Percentiles rank a stretch among this genome's conserved stretches.
These are phyloP conservation scores for Penicillium paxilli DNA, from an alignment of 495 filamentous ascomycete species.

Conservation along the genomic window DNA sequence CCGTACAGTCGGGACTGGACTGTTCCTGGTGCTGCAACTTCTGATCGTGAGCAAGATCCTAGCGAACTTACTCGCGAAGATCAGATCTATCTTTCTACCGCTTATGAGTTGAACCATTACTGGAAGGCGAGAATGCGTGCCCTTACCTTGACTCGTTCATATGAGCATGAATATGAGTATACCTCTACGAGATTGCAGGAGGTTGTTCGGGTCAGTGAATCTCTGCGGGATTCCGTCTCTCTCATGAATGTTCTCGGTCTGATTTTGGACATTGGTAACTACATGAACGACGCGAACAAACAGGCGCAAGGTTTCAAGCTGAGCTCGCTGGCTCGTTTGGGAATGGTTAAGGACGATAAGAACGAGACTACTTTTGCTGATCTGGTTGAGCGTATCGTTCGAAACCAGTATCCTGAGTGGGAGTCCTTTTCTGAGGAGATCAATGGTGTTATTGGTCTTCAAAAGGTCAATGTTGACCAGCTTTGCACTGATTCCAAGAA, in stretches of 20 bases:
- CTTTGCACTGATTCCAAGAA: constrained; percentile 84
- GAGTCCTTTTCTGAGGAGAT: constrained; percentile 88
- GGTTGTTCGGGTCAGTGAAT: constrained; percentile 83
- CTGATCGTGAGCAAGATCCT: constrained; percentile 84
- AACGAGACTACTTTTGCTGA: constrained; percentile 96
- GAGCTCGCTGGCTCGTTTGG: constrained; percentile 87
- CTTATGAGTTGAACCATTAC: constrained; percentile 95
- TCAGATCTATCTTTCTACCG: constrained; percentile 90
- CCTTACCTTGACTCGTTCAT: constrained; percentile 78
- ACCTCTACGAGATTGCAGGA: constrained; percentile 78
- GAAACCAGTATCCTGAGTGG: constrained; percentile 95
- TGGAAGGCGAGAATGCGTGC: constrained; percentile 98
- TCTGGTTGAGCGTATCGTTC: constrained; percentile 94
- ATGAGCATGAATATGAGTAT: constrained; percentile 88
- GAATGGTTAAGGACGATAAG: constrained; percentile 99
- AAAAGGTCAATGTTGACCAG: constrained; percentile 95
- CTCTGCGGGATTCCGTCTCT: constrained; percentile 82
- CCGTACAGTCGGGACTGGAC: constrained; percentile 98
- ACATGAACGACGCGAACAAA: constrained; percentile 99
- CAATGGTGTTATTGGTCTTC: constrained; percentile 71
- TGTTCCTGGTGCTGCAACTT: constrained; percentile 76
- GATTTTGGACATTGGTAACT: constrained; percentile 97
- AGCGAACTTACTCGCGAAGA: constrained; percentile 88
- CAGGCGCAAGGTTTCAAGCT: constrained; percentile 98
- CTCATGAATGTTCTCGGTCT: constrained; percentile 95